These are phyloP conservation scores for Raddia distichophylla DNA, from an alignment of 176 grass and related monocot species.

Conservation along the genomic window DNA sequence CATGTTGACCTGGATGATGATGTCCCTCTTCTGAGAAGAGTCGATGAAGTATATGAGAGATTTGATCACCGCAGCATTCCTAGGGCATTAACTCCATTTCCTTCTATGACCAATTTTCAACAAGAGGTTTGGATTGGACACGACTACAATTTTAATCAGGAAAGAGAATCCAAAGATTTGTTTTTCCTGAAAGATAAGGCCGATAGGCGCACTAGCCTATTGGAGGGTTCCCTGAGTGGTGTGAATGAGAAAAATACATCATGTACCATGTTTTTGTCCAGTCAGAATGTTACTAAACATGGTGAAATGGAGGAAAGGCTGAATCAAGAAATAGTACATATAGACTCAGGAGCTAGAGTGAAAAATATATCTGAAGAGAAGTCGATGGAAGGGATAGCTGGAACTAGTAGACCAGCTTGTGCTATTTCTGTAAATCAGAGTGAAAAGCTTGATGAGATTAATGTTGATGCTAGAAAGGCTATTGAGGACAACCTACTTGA, in stretches of 20 bases:
- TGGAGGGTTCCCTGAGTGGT: slow-evolving; percentile 31
- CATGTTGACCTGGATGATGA: slow-evolving; percentile 47
- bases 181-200: slow-evolving; percentile 39
- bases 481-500: slow-evolving; percentile 35
- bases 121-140: slow-evolving; percentile 1
- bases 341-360: slow-evolving; percentile 5
- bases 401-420: slow-evolving; percentile 35
- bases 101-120: slow-evolving; percentile 45
- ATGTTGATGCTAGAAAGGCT: slow-evolving; percentile 33
- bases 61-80: not conserved
- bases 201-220: slow-evolving; percentile 25
- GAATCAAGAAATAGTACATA: slow-evolving; percentile 30
- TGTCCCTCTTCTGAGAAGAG: slow-evolving; percentile 49
- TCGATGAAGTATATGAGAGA: slow-evolving; percentile 48
- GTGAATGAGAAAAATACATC: slow-evolving; percentile 34
- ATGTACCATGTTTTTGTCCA: slow-evolving; percentile 39
- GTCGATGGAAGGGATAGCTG: slow-evolving; percentile 17
- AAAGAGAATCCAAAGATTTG: slow-evolving; percentile 40
- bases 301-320: slow-evolving; percentile 32
- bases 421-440: not conserved
- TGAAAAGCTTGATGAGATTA: slow-evolving; percentile 21
- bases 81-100: slow-evolving; percentile 47
- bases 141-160: not conserved
- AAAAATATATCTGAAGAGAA: slow-evolving; percentile 40
- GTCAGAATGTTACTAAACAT: slow-evolving; percentile 35